Evolutionary conservation across 345 rosid species (phyloP).

Genomic region (Rhodamnia rubescens): DNA sequence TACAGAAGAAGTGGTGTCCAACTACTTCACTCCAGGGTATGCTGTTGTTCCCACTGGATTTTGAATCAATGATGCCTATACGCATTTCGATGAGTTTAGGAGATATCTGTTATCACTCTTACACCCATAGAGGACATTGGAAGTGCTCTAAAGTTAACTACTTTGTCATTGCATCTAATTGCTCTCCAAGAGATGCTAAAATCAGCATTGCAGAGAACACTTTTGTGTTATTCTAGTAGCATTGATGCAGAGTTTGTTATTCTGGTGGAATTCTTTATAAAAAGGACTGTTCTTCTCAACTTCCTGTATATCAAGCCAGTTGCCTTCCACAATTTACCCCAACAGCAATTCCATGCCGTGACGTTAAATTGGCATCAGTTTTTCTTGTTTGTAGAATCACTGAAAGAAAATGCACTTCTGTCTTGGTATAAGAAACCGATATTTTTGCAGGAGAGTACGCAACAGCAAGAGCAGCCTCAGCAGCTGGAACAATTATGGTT

Average conservation of each 20-base stretch:
- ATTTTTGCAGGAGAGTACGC: constrained; percentile 72
- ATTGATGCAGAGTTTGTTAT: neutral
- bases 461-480: constrained; percentile 86
- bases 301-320: neutral
- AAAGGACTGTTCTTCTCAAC: neutral
- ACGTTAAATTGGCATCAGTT: neutral
- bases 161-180: neutral
- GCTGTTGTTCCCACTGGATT: neutral
- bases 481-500: constrained; percentile 88
- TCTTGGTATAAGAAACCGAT: neutral
- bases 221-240: neutral
- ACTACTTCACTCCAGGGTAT: neutral
- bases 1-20: neutral
- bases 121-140: neutral
- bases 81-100: neutral
- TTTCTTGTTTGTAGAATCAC: neutral
- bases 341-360: neutral
- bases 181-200: neutral
- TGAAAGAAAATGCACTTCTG: neutral
- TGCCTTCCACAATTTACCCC: neutral
- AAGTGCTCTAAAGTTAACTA: neutral
- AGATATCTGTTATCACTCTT: neutral
- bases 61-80: neutral
- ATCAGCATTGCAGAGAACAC: neutral
- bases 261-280: neutral